Conservation (phyloP, 2,329 filamentous ascomycete genomes). For the Rugonectria rugulosa region DNA sequence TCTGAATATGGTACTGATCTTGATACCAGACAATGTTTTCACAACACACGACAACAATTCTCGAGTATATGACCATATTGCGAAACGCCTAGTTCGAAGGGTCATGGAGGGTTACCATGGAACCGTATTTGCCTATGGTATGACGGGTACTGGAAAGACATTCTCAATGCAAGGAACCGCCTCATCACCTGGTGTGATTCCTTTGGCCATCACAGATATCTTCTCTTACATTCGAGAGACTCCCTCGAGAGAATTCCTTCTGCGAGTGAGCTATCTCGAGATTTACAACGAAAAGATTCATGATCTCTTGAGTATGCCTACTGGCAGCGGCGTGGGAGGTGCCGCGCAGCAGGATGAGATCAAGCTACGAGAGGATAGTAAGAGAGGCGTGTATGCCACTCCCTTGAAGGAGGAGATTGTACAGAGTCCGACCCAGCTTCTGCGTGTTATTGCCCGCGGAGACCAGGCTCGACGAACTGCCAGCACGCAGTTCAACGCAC, state of each 20-base stretch:
- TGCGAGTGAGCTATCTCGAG: constrained; percentile 96
- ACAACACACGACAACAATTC: constrained; percentile 92
- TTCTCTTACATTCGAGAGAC: constrained; percentile 99
- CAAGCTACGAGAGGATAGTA: constrained; percentile 94
- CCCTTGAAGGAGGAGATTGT: constrained; percentile 98
- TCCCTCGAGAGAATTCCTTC: constrained; percentile 88
- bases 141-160: constrained; percentile 98
- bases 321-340: constrained; percentile 61
- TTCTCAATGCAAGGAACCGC: constrained; percentile 99
- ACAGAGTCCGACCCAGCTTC: constrained; percentile 92
- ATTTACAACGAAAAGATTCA: constrained; percentile 99
- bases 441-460: constrained; percentile 93
- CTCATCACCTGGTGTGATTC: constrained; percentile 94
- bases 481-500: constrained; percentile 95
- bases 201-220: constrained; percentile 96
- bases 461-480: constrained; percentile 90
- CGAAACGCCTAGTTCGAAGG: constrained; percentile 90
- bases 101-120: constrained; percentile 99
- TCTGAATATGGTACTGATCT: constrained; percentile 27
- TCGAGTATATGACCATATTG: constrained; percentile 91
- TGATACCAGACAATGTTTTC: constrained; percentile 86
- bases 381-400: constrained; percentile 94
- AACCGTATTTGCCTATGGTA: constrained; percentile 97
- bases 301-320: constrained; percentile 83
- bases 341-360: constrained; percentile 82